Evolutionary conservation across 352 stramenopile genomes (phyloP).

Genomic region (Phytophthora rubi): DNA sequence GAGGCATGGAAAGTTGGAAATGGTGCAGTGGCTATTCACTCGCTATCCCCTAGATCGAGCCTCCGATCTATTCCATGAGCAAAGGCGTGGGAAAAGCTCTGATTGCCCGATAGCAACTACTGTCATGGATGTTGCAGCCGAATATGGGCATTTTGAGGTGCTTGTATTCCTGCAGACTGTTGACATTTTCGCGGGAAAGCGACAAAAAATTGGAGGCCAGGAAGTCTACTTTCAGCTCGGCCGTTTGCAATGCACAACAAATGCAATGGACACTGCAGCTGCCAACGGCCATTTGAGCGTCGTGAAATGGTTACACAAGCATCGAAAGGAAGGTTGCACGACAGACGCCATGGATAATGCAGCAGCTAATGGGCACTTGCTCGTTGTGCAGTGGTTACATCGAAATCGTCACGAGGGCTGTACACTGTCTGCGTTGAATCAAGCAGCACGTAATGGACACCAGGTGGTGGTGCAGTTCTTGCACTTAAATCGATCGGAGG

Average conservation of each 20-base stretch:
- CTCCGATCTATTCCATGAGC: not conserved
- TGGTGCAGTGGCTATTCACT: not conserved
- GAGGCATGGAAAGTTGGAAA: no score
- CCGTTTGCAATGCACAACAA: not conserved
- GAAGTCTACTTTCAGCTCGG: not conserved
- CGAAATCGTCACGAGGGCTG: not conserved
- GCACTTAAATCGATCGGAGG: not conserved
- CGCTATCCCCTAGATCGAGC: not conserved
- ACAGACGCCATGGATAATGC: not conserved
- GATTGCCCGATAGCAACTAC: not conserved
- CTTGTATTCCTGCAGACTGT: not conserved
- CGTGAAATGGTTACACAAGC: not conserved
- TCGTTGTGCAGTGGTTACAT: slow-evolving; percentile 1
- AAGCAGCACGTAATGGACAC: not conserved
- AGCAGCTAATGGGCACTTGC: not conserved
- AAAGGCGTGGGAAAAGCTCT: not conserved
- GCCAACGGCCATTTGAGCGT: not conserved
- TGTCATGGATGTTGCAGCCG: not conserved
- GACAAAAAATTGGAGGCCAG: not conserved
- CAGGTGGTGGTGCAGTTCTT: not conserved
- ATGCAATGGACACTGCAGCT: slow-evolving; percentile 2
- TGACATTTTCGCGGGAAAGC: not conserved
- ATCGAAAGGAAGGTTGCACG: not conserved
- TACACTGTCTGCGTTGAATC: not conserved
- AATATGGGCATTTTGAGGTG: not conserved